phyloP scores from a whole-genome alignment of 2,329 filamentous ascomycete species.

The Aspergillus melleus region DNA sequence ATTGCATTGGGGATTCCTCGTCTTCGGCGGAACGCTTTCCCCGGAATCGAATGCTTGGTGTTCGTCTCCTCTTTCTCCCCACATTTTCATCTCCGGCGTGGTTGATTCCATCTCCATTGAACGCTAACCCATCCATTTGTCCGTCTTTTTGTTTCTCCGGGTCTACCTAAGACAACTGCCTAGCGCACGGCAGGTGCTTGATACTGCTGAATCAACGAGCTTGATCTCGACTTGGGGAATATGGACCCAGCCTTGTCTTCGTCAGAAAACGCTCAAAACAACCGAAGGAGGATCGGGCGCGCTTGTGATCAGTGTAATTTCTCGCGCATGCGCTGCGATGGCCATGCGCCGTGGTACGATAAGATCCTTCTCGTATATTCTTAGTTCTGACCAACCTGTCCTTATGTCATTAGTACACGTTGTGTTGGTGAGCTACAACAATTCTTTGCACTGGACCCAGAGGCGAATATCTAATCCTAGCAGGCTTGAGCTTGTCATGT shows the following conservation, averaged over 20 bases:
- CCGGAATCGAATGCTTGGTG: not conserved
- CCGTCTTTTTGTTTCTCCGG: not conserved
- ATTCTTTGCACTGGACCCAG: not conserved
- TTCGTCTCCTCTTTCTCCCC: not conserved
- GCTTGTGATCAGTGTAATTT: conserved; percentile 43
- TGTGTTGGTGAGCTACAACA: not conserved
- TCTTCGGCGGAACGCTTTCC: not conserved
- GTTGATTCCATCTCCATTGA: not conserved
- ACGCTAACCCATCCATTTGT: not conserved
- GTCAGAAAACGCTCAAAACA: not conserved
- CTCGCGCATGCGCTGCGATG: conserved; percentile 47
- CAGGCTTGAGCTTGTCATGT: conserved; percentile 21
- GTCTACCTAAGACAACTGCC: not conserved
- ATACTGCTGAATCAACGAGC: not conserved
- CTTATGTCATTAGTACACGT: not conserved
- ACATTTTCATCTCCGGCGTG: not conserved
- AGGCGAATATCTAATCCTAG: not conserved
- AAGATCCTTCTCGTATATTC: not conserved
- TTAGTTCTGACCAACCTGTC: not conserved
- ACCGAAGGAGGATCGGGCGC: conserved; percentile 7
- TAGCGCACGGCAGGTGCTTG: not conserved
- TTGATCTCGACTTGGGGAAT: not conserved
- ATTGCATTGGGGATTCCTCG: not conserved
- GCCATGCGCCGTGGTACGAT: conserved; percentile 43
- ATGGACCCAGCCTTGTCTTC: not conserved